A percentile compares a stretch with the other conserved stretches of the same genome.
These are phyloP conservation scores for Acacia acuminata DNA, from an alignment of 306 rosid species.

Conservation along the genomic window DNA sequence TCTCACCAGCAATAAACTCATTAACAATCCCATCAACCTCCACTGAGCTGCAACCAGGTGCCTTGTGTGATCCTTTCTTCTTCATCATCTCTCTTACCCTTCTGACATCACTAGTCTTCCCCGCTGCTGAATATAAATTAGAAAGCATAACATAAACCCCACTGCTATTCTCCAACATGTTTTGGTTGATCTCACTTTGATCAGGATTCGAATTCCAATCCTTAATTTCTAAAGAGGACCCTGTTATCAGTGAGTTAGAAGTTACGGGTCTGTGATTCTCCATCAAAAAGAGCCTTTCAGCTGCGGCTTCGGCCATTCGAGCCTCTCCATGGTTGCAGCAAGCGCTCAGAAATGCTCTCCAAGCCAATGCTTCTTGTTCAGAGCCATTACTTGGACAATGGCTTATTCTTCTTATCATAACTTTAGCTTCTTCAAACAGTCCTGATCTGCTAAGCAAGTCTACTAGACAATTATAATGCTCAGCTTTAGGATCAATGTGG, in stretches of 20 bases:
- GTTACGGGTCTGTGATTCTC: background rate
- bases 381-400: slow-evolving; percentile 40
- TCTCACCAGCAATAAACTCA: slow-evolving; percentile 73
- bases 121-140: slow-evolving; percentile 57
- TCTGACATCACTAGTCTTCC: slow-evolving; percentile 55
- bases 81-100: slow-evolving; percentile 66
- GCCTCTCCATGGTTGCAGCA: slow-evolving; percentile 68
- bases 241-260: background rate
- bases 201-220: background rate
- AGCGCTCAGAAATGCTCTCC: slow-evolving; percentile 84
- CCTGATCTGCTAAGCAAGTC: slow-evolving; percentile 70
- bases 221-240: background rate
- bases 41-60: slow-evolving; percentile 77
- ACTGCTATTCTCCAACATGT: slow-evolving; percentile 36
- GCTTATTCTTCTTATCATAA: slow-evolving; percentile 40
- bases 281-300: slow-evolving; percentile 45
- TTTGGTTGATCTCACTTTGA: background rate
- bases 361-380: slow-evolving; percentile 64
- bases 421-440: slow-evolving; percentile 64
- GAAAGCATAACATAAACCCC: slow-evolving; percentile 75
- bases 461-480: slow-evolving; percentile 71
- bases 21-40: slow-evolving; percentile 56
- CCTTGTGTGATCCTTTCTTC: slow-evolving; percentile 54
- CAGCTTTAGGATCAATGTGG: slow-evolving; percentile 60
- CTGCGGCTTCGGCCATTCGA: slow-evolving; percentile 59